A percentile compares a stretch with the other conserved stretches of the same genome.
phyloP scores from a whole-genome alignment of 2,329 filamentous ascomycete genomes.

The Colletotrichum lini region DNA sequence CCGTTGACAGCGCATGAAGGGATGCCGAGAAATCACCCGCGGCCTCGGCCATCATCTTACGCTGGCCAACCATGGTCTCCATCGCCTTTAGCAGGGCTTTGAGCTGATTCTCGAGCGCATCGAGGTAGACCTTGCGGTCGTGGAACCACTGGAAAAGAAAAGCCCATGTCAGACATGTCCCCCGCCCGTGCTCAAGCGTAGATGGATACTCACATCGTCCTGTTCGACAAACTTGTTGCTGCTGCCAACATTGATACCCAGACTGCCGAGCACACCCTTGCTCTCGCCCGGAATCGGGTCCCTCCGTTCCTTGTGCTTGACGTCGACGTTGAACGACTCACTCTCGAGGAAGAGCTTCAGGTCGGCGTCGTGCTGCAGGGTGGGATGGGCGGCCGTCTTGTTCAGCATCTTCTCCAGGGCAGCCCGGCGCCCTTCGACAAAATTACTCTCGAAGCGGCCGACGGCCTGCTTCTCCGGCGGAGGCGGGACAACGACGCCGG shows the following conservation, averaged over 20 bases:
- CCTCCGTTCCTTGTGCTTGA: constrained; percentile 97
- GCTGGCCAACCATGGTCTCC: constrained; percentile 91
- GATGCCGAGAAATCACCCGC: constrained; percentile 94
- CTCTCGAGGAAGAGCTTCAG: constrained; percentile 97
- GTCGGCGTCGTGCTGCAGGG: constrained; percentile 92
- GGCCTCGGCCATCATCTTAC: constrained; percentile 93
- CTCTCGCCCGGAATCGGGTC: constrained; percentile 89
- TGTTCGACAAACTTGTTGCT: constrained; percentile 95
- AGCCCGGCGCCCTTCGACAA: constrained; percentile 91
- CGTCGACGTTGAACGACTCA: constrained; percentile 93
- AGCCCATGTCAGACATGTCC: no score
- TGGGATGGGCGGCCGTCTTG: constrained; percentile 91
- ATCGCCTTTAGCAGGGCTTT: constrained; percentile 93
- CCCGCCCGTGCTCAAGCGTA: no score
- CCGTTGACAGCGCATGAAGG: constrained; percentile 90
- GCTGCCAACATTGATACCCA: constrained; percentile 84
- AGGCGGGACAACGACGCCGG: constrained; percentile 93
- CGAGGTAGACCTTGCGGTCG: constrained; percentile 93
- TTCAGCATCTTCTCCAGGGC: constrained; percentile 98
- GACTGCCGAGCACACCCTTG: constrained; percentile 91
- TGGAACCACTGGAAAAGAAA: constrained; percentile 85
- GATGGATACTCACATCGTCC: constrained; percentile 79
- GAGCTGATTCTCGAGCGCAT: constrained; percentile 92
- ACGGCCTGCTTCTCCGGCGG: constrained; percentile 98
- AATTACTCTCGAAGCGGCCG: constrained; percentile 95